Evolutionary conservation across 345 rosid species (phyloP), one percentile per base, ranked within the genome.

Genomic region (Odontarrhena argentea): DNA sequence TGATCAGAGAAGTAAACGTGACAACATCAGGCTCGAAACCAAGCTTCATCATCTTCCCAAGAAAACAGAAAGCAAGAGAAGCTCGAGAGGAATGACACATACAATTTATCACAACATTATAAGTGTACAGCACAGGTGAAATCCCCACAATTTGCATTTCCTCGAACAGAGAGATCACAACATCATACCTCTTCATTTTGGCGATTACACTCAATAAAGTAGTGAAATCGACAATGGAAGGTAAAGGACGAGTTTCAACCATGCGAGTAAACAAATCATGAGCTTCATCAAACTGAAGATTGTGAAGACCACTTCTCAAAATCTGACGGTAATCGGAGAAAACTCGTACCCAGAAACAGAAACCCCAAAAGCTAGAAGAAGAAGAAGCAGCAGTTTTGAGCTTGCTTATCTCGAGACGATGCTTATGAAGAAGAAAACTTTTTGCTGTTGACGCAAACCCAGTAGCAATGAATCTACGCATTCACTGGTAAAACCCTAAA

Each of bases 391-490:
- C 22, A 18, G 22, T 4, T 40, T 38, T 1, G 25, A 14, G 37
- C 7, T 36, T 55, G 36, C 22, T 9, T 48, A 58, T 8, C 1
- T 49, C 41, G 3, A 49, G 43, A 51, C 2, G 53, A 60, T 41
- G 26, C 0, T 8, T 40, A 22, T 51, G 30, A 37, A 69, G 45
- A 51, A 6, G 38, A 41, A 69, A 51, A 7, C 67, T 6, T 9
- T 60, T 60, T 1, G 54, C 12, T 32, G 41, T 42, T 12, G 74
- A 51, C 6, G 74, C 45, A 36, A 44, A 69, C 67, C 53, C 43
- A 69, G 74, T 9, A 34, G 59, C n/a, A 7, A 59, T 68, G 73
- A 66, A 58, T 40, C 44, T 49, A 68, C 73, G 73, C 73, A 68
- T 68, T 41, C 73, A 68, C 51, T 44, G 40, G 42, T 30, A 28